Conservation (phyloP, 129 eudicot species). For the Cynara cardunculus region DNA sequence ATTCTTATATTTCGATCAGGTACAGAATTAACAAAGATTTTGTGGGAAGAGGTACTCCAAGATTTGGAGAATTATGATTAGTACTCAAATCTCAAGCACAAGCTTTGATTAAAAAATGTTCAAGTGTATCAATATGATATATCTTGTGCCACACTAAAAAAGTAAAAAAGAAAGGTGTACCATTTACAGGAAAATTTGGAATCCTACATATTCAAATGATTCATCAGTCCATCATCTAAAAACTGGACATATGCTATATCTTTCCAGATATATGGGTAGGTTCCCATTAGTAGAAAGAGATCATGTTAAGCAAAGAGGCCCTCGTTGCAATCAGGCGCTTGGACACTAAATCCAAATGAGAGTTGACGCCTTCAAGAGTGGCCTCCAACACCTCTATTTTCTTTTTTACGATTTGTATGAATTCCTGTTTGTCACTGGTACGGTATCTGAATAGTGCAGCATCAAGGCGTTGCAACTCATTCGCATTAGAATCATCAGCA, state of each 20-base stretch:
- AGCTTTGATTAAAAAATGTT: neutral
- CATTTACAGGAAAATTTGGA: conserved; percentile 10
- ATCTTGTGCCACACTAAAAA: neutral
- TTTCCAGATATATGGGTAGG: neutral
- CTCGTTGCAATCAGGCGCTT: conserved; percentile 28
- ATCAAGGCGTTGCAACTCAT: conserved; percentile 30
- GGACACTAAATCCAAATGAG: conserved; percentile 21
- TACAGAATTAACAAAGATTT: too few relatives aligned
- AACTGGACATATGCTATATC: neutral
- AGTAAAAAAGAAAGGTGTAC: neutral
- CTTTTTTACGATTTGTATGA: neutral
- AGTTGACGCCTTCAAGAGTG: conserved; percentile 17
- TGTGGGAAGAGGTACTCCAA: too few relatives aligned
- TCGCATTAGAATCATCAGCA: neutral
- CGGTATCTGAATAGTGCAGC: neutral
- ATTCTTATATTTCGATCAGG: too few relatives aligned
- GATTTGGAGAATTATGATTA: neutral
- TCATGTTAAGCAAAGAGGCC: conserved; percentile 33
- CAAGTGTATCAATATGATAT: neutral
- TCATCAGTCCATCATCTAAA: neutral
- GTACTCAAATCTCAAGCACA: neutral
- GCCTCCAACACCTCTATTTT: conserved; percentile 21
- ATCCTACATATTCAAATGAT: neutral
- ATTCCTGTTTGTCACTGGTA: neutral
- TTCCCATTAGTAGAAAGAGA: conserved; percentile 24